These are phyloP conservation scores for Sarocladiaceae sp. DNA, from an alignment of 2,329 filamentous ascomycete genomes.

Conservation along the genomic window DNA sequence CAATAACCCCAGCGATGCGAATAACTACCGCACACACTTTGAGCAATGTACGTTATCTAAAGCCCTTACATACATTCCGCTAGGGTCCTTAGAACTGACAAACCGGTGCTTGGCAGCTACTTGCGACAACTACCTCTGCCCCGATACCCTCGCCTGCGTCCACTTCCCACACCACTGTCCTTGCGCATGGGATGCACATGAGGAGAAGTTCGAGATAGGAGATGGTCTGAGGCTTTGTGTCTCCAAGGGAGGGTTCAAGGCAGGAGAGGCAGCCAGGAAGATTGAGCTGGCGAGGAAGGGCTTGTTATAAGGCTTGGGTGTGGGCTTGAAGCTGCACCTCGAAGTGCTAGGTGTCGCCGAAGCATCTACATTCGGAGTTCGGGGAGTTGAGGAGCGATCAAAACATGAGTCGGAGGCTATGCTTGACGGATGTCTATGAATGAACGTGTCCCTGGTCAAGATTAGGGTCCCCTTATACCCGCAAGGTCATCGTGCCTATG, in stretches of 20 bases:
- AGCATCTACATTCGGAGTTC: no score
- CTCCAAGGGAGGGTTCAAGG: conserved; percentile 70
- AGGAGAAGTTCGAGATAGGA: conserved; percentile 73
- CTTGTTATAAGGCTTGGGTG: conserved; percentile 28
- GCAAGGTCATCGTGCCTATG: no score
- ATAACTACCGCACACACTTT: conserved; percentile 71
- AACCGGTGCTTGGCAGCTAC: conserved; percentile 47
- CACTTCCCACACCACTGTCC: conserved; percentile 97
- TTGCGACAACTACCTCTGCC: conserved; percentile 92
- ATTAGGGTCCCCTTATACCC: no score
- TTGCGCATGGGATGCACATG: conserved; percentile 71
- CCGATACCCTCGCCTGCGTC: conserved; percentile 90
- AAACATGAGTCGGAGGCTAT: no score
- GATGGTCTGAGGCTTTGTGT: conserved; percentile 72
- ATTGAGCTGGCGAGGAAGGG: conserved; percentile 78
- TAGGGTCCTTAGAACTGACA: neutral
- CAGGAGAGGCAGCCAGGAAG: conserved; percentile 68
- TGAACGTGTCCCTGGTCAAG: no score
- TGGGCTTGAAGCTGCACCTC: no score
- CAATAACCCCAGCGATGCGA: conserved; percentile 80
- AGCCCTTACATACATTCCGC: no score
- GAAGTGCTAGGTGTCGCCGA: no score
- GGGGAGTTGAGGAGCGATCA: no score
- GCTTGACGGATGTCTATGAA: no score
- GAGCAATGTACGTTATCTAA: conserved; percentile 55